Base-by-base conservation (phyloP, 352 stramenopile genomes). In the Peronospora belbahrii region DNA sequence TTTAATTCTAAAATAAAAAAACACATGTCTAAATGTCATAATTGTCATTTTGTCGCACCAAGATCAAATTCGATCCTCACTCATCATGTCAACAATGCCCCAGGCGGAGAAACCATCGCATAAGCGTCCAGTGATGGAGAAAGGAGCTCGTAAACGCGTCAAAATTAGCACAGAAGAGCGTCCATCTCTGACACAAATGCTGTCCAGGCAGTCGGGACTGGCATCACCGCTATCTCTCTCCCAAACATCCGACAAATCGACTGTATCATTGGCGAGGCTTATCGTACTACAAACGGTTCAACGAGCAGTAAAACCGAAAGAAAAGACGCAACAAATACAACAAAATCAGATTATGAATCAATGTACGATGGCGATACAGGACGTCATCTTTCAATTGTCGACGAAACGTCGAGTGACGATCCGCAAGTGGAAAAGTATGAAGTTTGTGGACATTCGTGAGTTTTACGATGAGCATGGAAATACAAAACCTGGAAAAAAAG, bases 401-500 rank as follows among this genome's bases (percentile, higher is more conserved):
- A 46, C 55, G 8, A 87, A 82, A 55, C 67, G 74, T 10, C 62
- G 66, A 13, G 56, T 87, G 42, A 76, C 72, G 1, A 70, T 82
- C 43, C 72, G 72, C 23, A 70, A 68, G 42, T 87, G 72, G 70
- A 79, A 72, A 31, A 38, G 20, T 7, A 52, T 66, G 32, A 61
- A 65, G 23, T 55, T 85, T 13, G 61, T 89, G 14, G 74, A 91
- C 36, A 76, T 91, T 41, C 73, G 77, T 13, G 80, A 91, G 59
- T 89, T 73, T 47, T 91, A 88, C 49, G 67, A 87, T 24, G 66
- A 73, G 34, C 66, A 86, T 2, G 74, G 70, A 13, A 47, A 60
- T 27, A 17, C 41, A 13, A 86, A 87, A 59, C 78, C 75, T 14
- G 74, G 74, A 31, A 88, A 86, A 48, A 91, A 89, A 75, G 77